Evolutionary conservation across 352 stramenopile genomes (phyloP).

Genomic region (Thalassiosira livingstoniorum): DNA sequence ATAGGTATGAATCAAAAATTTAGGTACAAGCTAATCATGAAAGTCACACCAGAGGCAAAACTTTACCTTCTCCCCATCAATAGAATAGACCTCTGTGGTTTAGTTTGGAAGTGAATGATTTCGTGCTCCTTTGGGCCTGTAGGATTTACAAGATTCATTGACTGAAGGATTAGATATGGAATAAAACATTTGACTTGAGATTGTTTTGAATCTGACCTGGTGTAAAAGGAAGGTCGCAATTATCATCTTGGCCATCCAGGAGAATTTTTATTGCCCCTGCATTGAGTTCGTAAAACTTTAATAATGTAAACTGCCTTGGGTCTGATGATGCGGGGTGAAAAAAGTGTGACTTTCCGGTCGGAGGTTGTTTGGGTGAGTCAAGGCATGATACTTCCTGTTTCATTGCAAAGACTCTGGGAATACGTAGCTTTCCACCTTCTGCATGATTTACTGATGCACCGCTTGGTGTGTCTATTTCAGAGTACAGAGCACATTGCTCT

Average conservation of each 20-base stretch:
- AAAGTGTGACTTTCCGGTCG: slow-evolving; percentile 40
- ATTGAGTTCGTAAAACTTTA: slow-evolving; percentile 72
- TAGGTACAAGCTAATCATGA: neutral
- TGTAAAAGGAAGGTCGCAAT: slow-evolving; percentile 63
- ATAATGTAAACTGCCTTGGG: slow-evolving; percentile 52
- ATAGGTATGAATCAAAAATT: slow-evolving; percentile 2
- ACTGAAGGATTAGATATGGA: no score
- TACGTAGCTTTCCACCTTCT: neutral
- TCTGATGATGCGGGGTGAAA: slow-evolving; percentile 64
- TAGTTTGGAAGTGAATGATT: slow-evolving; percentile 56
- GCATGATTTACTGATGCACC: neutral
- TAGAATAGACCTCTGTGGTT: slow-evolving; percentile 52
- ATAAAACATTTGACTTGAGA: no score
- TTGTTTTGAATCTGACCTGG: no score
- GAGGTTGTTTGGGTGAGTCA: slow-evolving; percentile 10
- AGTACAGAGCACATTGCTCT: slow-evolving; percentile 52
- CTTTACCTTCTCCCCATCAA: slow-evolving; percentile 49
- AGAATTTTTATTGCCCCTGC: slow-evolving; percentile 49
- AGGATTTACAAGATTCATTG: no score
- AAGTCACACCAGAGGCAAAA: neutral
- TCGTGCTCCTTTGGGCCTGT: slow-evolving; percentile 54
- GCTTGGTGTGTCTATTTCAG: slow-evolving; percentile 41
- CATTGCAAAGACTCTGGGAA: slow-evolving; percentile 64
- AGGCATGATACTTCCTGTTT: slow-evolving; percentile 30
- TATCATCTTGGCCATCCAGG: slow-evolving; percentile 53